Evolutionary conservation across 2,329 filamentous ascomycete species (phyloP).

Genomic region (Macroventuria anomochaeta): DNA sequence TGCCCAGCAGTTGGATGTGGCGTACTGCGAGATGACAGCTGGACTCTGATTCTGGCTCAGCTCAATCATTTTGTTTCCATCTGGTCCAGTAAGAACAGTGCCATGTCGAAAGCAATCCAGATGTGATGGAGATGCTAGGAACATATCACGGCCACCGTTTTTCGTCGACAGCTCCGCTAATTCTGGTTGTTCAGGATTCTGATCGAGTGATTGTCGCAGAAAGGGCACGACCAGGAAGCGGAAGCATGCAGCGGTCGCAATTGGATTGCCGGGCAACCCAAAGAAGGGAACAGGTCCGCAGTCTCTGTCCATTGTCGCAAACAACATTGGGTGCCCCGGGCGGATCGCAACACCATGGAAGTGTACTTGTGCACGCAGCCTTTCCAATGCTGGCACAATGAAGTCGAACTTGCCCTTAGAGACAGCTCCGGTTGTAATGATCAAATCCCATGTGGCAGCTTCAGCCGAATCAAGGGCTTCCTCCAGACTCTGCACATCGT

Average conservation of each 20-base stretch:
- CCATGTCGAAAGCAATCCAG: slow-evolving; percentile 14
- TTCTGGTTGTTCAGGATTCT: neutral
- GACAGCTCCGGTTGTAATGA: slow-evolving; percentile 12
- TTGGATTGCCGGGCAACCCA: slow-evolving; percentile 16
- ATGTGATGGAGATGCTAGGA: slow-evolving; percentile 1
- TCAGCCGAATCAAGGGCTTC: neutral
- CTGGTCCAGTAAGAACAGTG: neutral
- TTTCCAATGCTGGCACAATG: neutral
- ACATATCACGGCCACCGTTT: neutral
- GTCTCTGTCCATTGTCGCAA: slow-evolving; percentile 4
- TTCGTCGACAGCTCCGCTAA: slow-evolving; percentile 1
- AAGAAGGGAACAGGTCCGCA: slow-evolving; percentile 1
- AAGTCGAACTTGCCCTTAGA: slow-evolving; percentile 13
- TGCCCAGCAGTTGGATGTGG: slow-evolving; percentile 18
- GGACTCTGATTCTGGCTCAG: slow-evolving; percentile 15
- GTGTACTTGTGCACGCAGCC: slow-evolving; percentile 3
- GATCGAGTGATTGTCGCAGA: slow-evolving; percentile 3
- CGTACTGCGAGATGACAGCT: slow-evolving; percentile 18
- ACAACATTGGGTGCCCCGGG: slow-evolving; percentile 14
- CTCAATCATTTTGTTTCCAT: slow-evolving; percentile 2
- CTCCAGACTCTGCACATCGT: slow-evolving; percentile 1
- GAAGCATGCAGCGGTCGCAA: slow-evolving; percentile 19
- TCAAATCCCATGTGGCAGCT: neutral
- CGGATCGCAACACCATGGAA: slow-evolving; percentile 17
- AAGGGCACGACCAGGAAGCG: slow-evolving; percentile 16